A percentile compares a stretch with the other conserved stretches of the same genome.
Conservation (phyloP, 169 alveolate species). For the Plasmodium ovale region DNA sequence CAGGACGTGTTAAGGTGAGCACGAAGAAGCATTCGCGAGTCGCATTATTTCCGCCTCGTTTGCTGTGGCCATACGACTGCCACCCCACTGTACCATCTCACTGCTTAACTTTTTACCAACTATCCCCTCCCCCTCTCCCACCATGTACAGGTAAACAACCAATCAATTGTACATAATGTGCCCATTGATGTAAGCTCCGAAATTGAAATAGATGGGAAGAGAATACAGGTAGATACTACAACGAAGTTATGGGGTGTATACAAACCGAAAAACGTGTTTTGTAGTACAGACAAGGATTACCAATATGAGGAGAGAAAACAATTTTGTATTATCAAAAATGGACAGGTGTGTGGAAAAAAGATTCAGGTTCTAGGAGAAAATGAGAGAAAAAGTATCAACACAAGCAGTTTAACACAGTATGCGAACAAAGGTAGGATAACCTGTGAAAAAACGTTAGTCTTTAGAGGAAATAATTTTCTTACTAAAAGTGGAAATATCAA, state of each 20-base stretch:
- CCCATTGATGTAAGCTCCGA: conserved; percentile 27
- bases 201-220: conserved; percentile 27
- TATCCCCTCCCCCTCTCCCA: background rate
- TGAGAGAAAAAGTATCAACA: background rate
- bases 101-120: background rate
- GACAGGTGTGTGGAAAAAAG: background rate
- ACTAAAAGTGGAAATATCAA: background rate
- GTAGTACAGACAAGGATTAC: conserved; percentile 53
- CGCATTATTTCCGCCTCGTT: background rate
- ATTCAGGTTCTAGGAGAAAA: background rate
- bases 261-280: conserved; percentile 65
- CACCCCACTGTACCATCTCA: too few relatives aligned
- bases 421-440: background rate
- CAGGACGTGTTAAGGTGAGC: conserved; percentile 45
- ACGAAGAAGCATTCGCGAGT: background rate
- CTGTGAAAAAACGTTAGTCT: background rate
- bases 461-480: background rate
- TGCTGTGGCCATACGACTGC: background rate
- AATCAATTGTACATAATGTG: conserved; percentile 22
- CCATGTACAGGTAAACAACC: conserved; percentile 39
- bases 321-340: background rate
- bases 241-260: conserved; percentile 71
- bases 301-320: conserved; percentile 40
- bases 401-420: background rate
- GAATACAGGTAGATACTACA: conserved; percentile 31